Base-by-base conservation (phyloP, 2,329 filamentous ascomycete species). In the Exserohilum turcica region DNA sequence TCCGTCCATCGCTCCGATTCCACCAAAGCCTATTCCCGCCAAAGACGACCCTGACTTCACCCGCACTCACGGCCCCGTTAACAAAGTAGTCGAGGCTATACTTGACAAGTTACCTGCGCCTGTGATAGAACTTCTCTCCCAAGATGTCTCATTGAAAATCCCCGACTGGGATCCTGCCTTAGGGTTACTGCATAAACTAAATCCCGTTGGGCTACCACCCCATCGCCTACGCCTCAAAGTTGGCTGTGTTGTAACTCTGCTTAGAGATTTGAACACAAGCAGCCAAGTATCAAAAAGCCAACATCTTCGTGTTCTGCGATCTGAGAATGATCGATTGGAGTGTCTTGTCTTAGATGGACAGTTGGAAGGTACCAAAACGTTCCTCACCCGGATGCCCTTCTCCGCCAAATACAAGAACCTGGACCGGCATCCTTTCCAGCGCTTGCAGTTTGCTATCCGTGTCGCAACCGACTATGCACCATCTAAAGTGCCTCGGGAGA, bases 141-240 rank as follows among this genome's bases (percentile, higher is more conserved):
- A 66, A n/a, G 72, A 74, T 43, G 32, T 54, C 5, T 64, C 68
- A 3, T 55, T 56, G 9, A 55, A 57, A 28, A 13, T 48, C 0
- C 43, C 56, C 3, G 36, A 48, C 8, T 74, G 72, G 72, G 24
- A 65, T 24, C 72, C 72, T 5, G 48, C 60, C 8, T 43, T 53
- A 1, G 54, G 64, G 5, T 51, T 74, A 0, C 57, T 74, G 0
- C 61, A 74, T 50, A 72, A 67, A 48, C 45, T 74, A 12, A 70
- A 71, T 18, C 68, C 70, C 3, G n/a, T 57, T 10, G 67, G 65
- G 1, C 40, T 74, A 3, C 72, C 72, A 6, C 70, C 66, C 5
- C 72, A 74, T 54, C 64, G 72, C 10, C 55, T 74, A 21, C 66
- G 70, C 1, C 27, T 74, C 50, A 74, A 74, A 50, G 49, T 68